Percentiles rank a stretch among this genome's conserved stretches.
phyloP scores from a whole-genome alignment of 2,329 filamentous ascomycete genomes.

The Trichoderma breve region DNA sequence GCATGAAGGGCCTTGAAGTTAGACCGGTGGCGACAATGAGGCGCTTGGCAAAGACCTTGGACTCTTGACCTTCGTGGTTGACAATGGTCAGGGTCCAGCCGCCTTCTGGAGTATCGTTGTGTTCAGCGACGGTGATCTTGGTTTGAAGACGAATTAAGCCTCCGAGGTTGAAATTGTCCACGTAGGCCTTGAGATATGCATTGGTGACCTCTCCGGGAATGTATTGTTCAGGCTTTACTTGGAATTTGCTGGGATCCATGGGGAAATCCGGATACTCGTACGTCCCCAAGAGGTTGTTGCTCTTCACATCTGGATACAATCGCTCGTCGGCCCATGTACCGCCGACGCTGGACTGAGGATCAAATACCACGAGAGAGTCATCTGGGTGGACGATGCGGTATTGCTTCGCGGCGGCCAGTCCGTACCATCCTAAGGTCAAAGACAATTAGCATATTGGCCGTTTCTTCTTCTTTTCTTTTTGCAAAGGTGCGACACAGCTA shows the following conservation, averaged over 20 bases:
- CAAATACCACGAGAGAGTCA: constrained; percentile 57
- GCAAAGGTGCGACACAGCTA: background rate
- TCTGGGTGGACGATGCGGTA: constrained; percentile 58
- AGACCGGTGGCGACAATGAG: constrained; percentile 56
- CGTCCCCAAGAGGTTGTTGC: constrained; percentile 71
- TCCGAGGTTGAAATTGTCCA: constrained; percentile 42
- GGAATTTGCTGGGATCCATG: constrained; percentile 57
- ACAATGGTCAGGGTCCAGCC: constrained; percentile 44
- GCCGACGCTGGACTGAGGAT: constrained; percentile 56
- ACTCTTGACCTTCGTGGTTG: constrained; percentile 21
- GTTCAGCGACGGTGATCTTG: constrained; percentile 44
- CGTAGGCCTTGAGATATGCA: constrained; percentile 47
- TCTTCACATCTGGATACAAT: constrained; percentile 66
- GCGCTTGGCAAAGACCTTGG: constrained; percentile 42
- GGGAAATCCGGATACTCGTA: constrained; percentile 75
- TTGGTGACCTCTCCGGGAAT: constrained; percentile 49
- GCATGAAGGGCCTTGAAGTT: constrained; percentile 48
- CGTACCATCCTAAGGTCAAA: constrained; percentile 39
- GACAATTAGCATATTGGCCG: background rate
- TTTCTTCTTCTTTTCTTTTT: background rate
- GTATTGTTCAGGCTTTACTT: constrained; percentile 44
- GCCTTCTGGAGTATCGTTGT: constrained; percentile 35
- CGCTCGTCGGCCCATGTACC: constrained; percentile 69
- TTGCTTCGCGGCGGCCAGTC: constrained; percentile 60
- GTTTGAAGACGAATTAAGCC: constrained; percentile 41